Evolutionary conservation across 257 asterid species (phyloP), one percentile per base, ranked within the genome.

Genomic region (Primulina huaijiensis): DNA sequence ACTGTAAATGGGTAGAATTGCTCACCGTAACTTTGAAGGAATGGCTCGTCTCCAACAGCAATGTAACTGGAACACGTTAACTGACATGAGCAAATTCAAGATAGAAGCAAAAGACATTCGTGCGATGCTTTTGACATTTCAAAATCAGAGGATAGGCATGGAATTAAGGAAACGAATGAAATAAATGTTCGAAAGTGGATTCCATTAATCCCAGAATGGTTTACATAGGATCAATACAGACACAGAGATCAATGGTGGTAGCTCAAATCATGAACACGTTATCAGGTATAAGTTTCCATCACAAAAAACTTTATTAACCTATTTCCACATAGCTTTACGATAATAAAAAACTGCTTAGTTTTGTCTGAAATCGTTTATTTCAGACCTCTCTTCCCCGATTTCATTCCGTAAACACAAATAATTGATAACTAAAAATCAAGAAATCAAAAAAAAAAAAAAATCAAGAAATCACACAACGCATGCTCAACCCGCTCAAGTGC

Each of bases 31-130:
- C 75, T 83, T 72, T 77, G 85, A 50, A 50, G 56, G 77, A 89
- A 89, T 38, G 94, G 90, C 74, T 89, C 95, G 31, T 89, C 94
- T 60, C 96, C 98, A 21, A 88, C 86, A 59, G 94, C 89, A 43
- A 92, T 77, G 68, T 85, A 89, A 77, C 98, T 92, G 77, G 52
- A 71, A 38, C 12, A 72, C 61, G 31, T 50, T 64, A 67, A 43
- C 64, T 21, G 59, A 66, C 31, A 46, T 70, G 50, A 72, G 69
- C 58, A 70, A 5, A 57, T 33, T 68, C 60, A 40, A 66, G 25
- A 53, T 9, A 34, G 59, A 53, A 23, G 9, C 57, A 71, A 25
- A 30, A 4, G 56, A 5, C 56, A 50, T 16, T 50, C 56, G 5
- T 50, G 16, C 56, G 8, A 50, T 50, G 56, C 56, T 43, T 43